phyloP scores from a whole-genome alignment of 345 rosid species.

The Carallia brachiata region DNA sequence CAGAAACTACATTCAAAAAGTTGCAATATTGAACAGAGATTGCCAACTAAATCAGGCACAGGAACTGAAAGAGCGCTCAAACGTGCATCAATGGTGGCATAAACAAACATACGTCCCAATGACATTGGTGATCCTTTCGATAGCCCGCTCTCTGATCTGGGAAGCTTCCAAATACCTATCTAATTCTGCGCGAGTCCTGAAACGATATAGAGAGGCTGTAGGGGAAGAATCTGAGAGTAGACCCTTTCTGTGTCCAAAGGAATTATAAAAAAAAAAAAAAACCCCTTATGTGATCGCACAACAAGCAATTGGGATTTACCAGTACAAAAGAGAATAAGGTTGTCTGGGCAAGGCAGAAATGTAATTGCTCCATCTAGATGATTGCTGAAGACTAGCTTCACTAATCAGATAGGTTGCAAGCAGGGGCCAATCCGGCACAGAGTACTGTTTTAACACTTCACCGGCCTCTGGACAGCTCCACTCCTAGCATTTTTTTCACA shows the following conservation, averaged over 20 bases:
- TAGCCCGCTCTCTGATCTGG: constrained; percentile 83
- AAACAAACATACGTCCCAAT: constrained; percentile 67
- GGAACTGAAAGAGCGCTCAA: constrained; percentile 7
- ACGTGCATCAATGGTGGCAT: not conserved
- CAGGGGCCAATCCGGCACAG: constrained; percentile 96
- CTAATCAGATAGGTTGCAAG: constrained; percentile 84
- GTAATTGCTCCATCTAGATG: constrained; percentile 85
- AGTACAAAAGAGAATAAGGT: constrained; percentile 91
- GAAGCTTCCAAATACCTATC: constrained; percentile 97
- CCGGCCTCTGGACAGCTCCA: constrained; percentile 81
- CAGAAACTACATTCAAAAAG: constrained; percentile 4
- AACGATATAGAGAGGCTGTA: constrained; percentile 47
- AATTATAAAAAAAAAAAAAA: not conserved
- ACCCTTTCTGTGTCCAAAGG: constrained; percentile 30
- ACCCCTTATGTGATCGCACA: constrained; percentile 1
- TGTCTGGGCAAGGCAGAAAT: constrained; percentile 85
- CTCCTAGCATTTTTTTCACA: constrained; percentile 36
- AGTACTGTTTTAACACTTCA: constrained; percentile 58
- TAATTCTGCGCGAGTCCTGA: constrained; percentile 92
- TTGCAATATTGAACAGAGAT: not conserved
- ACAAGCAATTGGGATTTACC: constrained; percentile 37
- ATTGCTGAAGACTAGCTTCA: constrained; percentile 72
- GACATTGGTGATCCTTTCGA: constrained; percentile 84
- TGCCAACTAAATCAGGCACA: constrained; percentile 3
- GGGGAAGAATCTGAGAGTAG: constrained; percentile 55